phyloP scores from a whole-genome alignment of 768 basidiomycete species.

The Kwoniella bestiolae region DNA sequence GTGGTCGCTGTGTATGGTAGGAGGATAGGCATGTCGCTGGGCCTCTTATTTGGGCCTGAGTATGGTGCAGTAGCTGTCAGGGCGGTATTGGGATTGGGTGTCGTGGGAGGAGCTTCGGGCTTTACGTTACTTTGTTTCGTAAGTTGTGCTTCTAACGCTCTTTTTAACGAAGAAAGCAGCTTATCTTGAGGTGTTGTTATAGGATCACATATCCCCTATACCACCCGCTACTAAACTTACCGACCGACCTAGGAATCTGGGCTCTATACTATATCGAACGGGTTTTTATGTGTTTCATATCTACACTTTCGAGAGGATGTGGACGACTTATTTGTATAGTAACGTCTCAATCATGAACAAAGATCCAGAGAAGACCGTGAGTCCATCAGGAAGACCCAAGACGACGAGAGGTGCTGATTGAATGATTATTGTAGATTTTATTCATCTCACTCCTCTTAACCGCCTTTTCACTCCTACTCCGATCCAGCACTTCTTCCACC shows the following conservation, averaged over 20 bases:
- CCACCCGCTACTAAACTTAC: neutral
- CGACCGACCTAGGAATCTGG: constrained; percentile 12
- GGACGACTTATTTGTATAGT: constrained; percentile 15
- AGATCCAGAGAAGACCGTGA: constrained; percentile 40
- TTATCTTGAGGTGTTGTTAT: neutral
- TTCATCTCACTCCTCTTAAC: constrained; percentile 43
- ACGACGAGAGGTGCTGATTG: neutral
- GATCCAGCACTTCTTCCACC: constrained; percentile 19
- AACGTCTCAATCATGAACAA: constrained; percentile 17
- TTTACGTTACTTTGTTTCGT: constrained; percentile 46
- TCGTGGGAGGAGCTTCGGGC: constrained; percentile 26
- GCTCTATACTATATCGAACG: constrained; percentile 20
- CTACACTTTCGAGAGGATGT: constrained; percentile 29
- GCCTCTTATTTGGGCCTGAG: constrained; percentile 31
- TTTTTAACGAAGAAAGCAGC: neutral
- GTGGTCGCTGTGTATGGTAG: constrained; percentile 35
- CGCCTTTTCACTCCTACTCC: constrained; percentile 31
- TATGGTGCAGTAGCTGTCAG: constrained; percentile 34
- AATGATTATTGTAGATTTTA: constrained; percentile 32
- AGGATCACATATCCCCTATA: constrained; percentile 41
- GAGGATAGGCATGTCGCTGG: constrained; percentile 26
- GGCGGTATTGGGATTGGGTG: constrained; percentile 28
- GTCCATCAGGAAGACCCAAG: constrained; percentile 1
- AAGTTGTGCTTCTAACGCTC: constrained; percentile 7
- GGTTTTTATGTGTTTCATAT: constrained; percentile 31